A percentile compares a stretch with the other conserved stretches of the same genome.
Evolutionary conservation across 73 alveolate species (phyloP).

Genomic region (Strombidium stylifer): DNA sequence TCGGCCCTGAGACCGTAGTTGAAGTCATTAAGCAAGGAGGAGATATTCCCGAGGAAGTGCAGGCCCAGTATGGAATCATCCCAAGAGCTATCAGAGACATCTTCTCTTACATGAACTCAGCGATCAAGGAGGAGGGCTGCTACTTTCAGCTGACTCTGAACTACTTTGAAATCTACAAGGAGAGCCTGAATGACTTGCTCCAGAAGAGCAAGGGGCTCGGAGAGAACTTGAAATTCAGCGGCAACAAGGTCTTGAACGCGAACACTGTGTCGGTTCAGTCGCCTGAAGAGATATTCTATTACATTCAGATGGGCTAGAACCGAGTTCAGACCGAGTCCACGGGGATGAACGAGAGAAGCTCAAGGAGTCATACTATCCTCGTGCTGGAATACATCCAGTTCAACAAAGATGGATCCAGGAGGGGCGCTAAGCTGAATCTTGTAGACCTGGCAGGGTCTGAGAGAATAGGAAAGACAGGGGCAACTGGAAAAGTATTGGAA

Average conservation of each 20-base stretch:
- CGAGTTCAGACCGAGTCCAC: constrained; percentile 90
- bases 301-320: constrained; percentile 88
- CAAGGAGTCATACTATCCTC: constrained; percentile 92
- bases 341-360: constrained; percentile 85
- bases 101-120: constrained; percentile 78
- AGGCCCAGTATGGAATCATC: constrained; percentile 58
- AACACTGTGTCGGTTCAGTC: constrained; percentile 67
- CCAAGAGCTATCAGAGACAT: constrained; percentile 84
- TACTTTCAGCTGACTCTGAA: constrained; percentile 90
- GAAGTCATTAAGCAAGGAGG: constrained; percentile 34
- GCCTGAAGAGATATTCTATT: constrained; percentile 79
- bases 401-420: constrained; percentile 68
- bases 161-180: constrained; percentile 80
- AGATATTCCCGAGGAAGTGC: constrained; percentile 47
- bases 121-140: constrained; percentile 50
- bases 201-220: constrained; percentile 52
- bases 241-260: constrained; percentile 80
- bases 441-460: constrained; percentile 99
- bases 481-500: constrained; percentile 97
- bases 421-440: constrained; percentile 84
- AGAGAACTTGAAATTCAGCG: constrained; percentile 73
- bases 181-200: constrained; percentile 68
- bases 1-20: constrained; percentile 51
- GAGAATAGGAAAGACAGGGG: constrained; percentile 98
- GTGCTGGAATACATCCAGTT: constrained; percentile 80